Evolutionary conservation across 2,329 filamentous ascomycete genomes (phyloP), one percentile per base, ranked within the genome.

Genomic region (Leptographium wingfieldii): DNA sequence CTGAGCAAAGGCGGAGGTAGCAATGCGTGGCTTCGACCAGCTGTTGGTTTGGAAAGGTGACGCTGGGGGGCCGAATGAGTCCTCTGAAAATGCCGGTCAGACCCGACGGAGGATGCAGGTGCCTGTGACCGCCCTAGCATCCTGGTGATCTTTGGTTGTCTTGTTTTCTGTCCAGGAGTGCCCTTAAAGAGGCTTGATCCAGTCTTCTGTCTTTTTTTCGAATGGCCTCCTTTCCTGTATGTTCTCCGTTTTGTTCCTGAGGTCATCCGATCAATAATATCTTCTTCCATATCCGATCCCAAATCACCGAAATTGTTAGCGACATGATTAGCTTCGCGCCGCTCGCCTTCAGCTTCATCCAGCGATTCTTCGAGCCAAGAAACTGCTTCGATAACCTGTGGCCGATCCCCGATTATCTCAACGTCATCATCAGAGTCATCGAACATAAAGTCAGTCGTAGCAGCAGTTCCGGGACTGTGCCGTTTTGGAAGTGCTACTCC

Each of bases 41-140:
- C 22, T 56, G 54, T 12, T 22, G 38, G 19, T 25, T 33, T 14
- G 19, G 56, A 25, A 19, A 6, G n/a, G 40, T 3, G 12, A 9
- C 14, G 40, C 29, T 54, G 31, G 22, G 9, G 19, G 10, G 52
- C 7, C 29, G 52, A 55, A 12, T 33, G 43, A 1, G 31, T 22
- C 25, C 29, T 46, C 19, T 27, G 25, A 7, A 38, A 49, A 5
- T 59, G 54, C 11, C 52, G 40, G 19, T 48, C 7, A 75, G 57
- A 79, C 72, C 25, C 82, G 75, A 68, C 84, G 81, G 48, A 85
- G 66, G 62, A 86, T 82, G 63, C 82, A 77, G 43, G 85, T 72
- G 19, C 67, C 71, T 7, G 80, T 78, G 25, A 76, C 69, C 6
- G 59, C 62, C 54, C 51, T 25, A 66, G 46, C 61, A 64, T 63